A percentile compares a stretch with the other conserved stretches of the same genome.
Evolutionary conservation across 345 rosid genomes (phyloP).

Genomic region (Brassica juncea): DNA sequence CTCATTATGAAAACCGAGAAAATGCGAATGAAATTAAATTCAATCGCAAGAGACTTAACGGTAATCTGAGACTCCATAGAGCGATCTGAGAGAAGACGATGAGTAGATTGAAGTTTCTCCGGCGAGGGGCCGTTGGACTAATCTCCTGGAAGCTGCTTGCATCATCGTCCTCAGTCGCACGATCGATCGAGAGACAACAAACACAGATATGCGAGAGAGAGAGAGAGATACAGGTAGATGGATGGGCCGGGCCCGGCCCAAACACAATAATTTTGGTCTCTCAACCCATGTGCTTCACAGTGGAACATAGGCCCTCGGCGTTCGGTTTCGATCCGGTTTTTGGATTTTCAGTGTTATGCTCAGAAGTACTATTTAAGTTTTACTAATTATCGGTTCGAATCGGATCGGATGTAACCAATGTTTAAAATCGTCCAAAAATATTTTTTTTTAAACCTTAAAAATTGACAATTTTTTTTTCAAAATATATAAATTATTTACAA

Average conservation of each 20-base stretch:
- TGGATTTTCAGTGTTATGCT: no score
- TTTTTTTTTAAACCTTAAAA: no score
- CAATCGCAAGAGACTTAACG: constrained; percentile 43
- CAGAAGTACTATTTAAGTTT: no score
- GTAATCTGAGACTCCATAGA: constrained; percentile 55
- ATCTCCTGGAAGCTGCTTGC: constrained; percentile 71
- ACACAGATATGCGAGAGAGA: constrained; percentile 15
- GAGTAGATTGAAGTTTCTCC: constrained; percentile 45
- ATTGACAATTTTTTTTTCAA: no score
- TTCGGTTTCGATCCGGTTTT: no score
- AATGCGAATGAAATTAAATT: background rate
- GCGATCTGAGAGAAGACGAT: constrained; percentile 49
- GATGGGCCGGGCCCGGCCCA: constrained; percentile 1
- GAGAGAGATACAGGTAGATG: background rate
- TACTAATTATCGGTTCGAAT: no score
- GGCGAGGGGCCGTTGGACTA: constrained; percentile 55
- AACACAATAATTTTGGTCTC: background rate
- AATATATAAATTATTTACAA: no score
- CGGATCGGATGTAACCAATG: no score
- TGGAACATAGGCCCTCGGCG: background rate
- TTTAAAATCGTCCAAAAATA: no score
- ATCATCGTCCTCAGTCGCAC: constrained; percentile 47
- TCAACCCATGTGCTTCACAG: background rate
- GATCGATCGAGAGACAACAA: constrained; percentile 24
- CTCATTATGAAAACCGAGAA: constrained; percentile 30